These are phyloP conservation scores for Dicorynia guianensis DNA, from an alignment of 306 rosid genomes.

Conservation along the genomic window DNA sequence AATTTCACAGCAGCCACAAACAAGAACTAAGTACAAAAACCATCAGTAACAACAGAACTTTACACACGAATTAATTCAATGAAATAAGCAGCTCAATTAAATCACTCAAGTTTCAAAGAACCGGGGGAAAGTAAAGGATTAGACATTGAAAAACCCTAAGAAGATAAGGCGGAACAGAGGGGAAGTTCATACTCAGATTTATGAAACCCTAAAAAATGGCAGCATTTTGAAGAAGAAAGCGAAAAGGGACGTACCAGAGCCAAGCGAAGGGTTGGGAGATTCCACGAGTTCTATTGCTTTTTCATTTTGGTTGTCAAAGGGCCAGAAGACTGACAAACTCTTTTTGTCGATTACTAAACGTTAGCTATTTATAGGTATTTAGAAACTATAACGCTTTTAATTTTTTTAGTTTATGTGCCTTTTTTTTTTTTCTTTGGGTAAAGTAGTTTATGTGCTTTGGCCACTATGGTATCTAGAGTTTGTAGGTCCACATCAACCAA, in stretches of 20 bases:
- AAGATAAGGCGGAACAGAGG: not conserved
- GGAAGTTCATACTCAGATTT: not conserved
- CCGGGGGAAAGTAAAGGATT: not conserved
- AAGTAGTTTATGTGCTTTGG: too few relatives aligned
- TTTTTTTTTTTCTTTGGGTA: too few relatives aligned
- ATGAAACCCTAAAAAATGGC: constrained; percentile 49
- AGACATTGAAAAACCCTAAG: not conserved
- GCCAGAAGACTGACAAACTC: too few relatives aligned
- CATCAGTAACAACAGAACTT: constrained; percentile 13
- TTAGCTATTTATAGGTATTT: constrained; percentile 46
- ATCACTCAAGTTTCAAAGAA: not conserved
- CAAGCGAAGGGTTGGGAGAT: constrained; percentile 39
- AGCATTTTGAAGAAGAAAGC: not conserved
- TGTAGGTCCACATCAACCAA: too few relatives aligned
- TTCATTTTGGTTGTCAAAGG: not conserved
- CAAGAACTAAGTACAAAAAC: not conserved
- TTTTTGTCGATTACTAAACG: not conserved
- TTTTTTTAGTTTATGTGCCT: too few relatives aligned
- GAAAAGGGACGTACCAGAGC: constrained; percentile 42
- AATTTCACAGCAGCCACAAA: not conserved
- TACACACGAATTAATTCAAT: not conserved
- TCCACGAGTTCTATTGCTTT: constrained; percentile 31
- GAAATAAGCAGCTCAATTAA: not conserved
- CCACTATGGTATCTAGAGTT: too few relatives aligned
- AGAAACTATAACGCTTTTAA: not conserved